A percentile compares a stretch with the other conserved stretches of the same genome.
These are phyloP conservation scores for Aechmea fasciata DNA, from an alignment of 176 grass and related monocot species.

Conservation along the genomic window DNA sequence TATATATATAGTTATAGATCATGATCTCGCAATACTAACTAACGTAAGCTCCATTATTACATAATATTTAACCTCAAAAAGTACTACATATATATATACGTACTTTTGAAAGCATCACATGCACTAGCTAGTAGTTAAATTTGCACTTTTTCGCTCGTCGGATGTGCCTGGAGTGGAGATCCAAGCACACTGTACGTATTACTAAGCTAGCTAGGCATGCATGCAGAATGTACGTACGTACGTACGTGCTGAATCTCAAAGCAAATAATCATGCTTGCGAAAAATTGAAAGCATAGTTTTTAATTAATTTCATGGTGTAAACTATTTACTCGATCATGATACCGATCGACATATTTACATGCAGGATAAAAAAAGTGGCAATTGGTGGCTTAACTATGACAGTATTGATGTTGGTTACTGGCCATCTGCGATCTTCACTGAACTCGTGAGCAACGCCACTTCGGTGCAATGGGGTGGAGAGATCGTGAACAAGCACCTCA, in stretches of 20 bases:
- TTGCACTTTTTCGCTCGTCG: too few relatives aligned
- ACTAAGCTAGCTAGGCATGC: too few relatives aligned
- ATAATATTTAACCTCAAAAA: not conserved
- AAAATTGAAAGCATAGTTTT: too few relatives aligned
- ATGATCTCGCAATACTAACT: not conserved
- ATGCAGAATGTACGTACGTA: too few relatives aligned
- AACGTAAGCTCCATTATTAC: not conserved
- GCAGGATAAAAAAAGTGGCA: slow-evolving; percentile 4
- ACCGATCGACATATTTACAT: not conserved
- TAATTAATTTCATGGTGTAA: not conserved
- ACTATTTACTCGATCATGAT: not conserved
- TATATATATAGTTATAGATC: too few relatives aligned
- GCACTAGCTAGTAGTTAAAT: too few relatives aligned
- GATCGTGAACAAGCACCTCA: not conserved
- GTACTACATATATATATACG: too few relatives aligned
- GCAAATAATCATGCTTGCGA: too few relatives aligned
- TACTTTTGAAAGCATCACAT: too few relatives aligned
- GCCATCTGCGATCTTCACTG: slow-evolving; percentile 1
- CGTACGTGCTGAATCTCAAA: too few relatives aligned
- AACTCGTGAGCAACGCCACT: not conserved
- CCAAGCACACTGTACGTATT: too few relatives aligned
- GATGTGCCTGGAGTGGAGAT: too few relatives aligned
- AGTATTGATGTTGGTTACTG: not conserved
- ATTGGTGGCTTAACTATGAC: slow-evolving; percentile 3
- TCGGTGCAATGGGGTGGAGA: slow-evolving; percentile 8